Percentiles rank a stretch among this genome's conserved stretches.
These are phyloP conservation scores for Corynascus novoguineensis DNA, from an alignment of 495 filamentous ascomycete species.

Conservation along the genomic window DNA sequence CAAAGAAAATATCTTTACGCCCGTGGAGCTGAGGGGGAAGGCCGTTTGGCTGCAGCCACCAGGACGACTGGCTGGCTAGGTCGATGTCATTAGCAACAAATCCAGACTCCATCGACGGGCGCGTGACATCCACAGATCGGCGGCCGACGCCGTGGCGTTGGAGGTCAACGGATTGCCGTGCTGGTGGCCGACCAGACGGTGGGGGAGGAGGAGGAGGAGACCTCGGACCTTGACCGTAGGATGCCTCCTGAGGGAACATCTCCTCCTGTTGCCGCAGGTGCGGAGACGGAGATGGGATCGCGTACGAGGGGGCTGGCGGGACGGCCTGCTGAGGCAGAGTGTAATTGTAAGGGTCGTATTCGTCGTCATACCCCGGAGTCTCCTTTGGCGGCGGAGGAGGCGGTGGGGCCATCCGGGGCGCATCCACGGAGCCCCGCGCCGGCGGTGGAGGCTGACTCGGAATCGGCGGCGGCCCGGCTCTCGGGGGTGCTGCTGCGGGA, in stretches of 20 bases:
- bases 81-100: constrained; percentile 86
- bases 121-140: constrained; percentile 63
- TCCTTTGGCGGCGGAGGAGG: constrained; percentile 52
- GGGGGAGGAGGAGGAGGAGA: constrained; percentile 46
- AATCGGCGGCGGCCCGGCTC: constrained; percentile 52
- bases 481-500: constrained; percentile 43
- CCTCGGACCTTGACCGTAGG: constrained; percentile 33
- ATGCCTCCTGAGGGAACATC: constrained; percentile 21
- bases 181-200: constrained; percentile 38
- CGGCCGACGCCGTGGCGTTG: constrained; percentile 49
- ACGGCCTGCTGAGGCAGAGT: constrained; percentile 36
- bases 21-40: constrained; percentile 76
- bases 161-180: constrained; percentile 66
- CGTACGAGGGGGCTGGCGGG: constrained; percentile 37
- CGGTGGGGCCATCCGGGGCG: constrained; percentile 64
- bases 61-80: constrained; percentile 61
- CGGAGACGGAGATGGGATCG: constrained; percentile 49
- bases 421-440: constrained; percentile 52
- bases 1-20: constrained; percentile 76
- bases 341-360: constrained; percentile 73
- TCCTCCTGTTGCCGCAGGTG: constrained; percentile 27
- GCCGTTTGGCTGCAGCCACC: constrained; percentile 75
- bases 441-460: constrained; percentile 51
- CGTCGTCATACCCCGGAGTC: constrained; percentile 50
- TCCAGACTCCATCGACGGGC: constrained; percentile 62